Percentiles rank a stretch among this genome's conserved stretches.
These are phyloP conservation scores for Fraxinus albicans DNA, from an alignment of 305 asterid genomes.

Conservation along the genomic window DNA sequence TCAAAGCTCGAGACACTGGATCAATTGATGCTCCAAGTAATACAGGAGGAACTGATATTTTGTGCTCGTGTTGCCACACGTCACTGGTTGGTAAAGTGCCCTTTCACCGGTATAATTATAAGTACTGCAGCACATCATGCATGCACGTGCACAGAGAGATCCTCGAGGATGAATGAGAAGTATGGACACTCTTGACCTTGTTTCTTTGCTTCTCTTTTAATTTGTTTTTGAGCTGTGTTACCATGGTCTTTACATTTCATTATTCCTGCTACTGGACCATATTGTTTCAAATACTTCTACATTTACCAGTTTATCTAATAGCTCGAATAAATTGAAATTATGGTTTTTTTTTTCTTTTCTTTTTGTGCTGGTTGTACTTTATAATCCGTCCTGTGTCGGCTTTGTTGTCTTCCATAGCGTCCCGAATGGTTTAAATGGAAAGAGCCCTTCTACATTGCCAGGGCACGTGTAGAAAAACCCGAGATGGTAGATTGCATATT, in stretches of 20 bases:
- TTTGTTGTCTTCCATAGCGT: too few species aligned
- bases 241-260: not conserved
- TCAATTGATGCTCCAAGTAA: conserved; percentile 25
- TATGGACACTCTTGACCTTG: not conserved
- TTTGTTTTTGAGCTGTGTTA: not conserved
- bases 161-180: conserved; percentile 61
- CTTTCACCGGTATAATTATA: conserved; percentile 81
- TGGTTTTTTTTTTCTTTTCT: too few species aligned
- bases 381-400: too few species aligned
- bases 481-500: too few species aligned
- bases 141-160: conserved; percentile 81
- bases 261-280: not conserved
- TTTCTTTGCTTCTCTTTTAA: not conserved
- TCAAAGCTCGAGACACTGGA: conserved; percentile 36
- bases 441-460: too few species aligned
- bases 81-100: conserved; percentile 81
- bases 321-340: not conserved
- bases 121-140: conserved; percentile 87
- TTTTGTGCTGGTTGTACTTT: not conserved
- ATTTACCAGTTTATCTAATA: not conserved
- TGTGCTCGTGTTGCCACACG: conserved; percentile 67
- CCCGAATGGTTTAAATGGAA: too few species aligned
- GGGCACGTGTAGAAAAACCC: too few species aligned
- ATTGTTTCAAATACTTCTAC: not conserved
- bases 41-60: conserved; percentile 29